Conservation (phyloP, 73 alveolate genomes). For the Paramecium tetraurelia region DNA sequence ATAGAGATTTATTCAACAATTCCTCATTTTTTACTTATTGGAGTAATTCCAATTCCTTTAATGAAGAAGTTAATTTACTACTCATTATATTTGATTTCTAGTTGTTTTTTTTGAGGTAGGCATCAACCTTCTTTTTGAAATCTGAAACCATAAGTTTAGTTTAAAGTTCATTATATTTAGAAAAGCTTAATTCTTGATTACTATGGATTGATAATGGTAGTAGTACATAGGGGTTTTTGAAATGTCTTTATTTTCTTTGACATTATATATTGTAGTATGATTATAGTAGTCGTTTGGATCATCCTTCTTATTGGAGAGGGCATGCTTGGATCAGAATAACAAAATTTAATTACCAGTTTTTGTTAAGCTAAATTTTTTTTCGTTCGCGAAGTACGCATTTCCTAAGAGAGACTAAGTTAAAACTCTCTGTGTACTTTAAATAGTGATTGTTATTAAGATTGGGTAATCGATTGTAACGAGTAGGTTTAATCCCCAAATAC, state of each 20-base stretch:
- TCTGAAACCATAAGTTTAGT: background rate
- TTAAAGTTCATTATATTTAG: background rate
- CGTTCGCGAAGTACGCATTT: background rate
- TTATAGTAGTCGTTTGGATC: background rate
- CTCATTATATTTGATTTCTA: background rate
- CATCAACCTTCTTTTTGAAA: background rate
- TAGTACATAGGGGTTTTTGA: background rate
- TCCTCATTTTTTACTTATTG: background rate
- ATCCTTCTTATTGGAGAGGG: slow-evolving; percentile 5
- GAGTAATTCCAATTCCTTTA: background rate
- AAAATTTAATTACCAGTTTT: background rate
- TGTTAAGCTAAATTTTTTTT: background rate
- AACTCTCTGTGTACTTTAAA: slow-evolving; percentile 2
- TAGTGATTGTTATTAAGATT: background rate
- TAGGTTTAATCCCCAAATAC: background rate
- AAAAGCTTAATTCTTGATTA: background rate
- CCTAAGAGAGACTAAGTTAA: slow-evolving; percentile 4
- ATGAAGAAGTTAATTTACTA: background rate
- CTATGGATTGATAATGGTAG: background rate
- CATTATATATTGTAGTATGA: slow-evolving; percentile 1
- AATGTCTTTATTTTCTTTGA: background rate
- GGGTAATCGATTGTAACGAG: background rate
- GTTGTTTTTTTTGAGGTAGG: background rate
- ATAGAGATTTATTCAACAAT: background rate
- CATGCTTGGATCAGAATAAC: background rate